Evolutionary conservation across 768 basidiomycete genomes (phyloP).

Genomic region (Pisolithus tinctorius): DNA sequence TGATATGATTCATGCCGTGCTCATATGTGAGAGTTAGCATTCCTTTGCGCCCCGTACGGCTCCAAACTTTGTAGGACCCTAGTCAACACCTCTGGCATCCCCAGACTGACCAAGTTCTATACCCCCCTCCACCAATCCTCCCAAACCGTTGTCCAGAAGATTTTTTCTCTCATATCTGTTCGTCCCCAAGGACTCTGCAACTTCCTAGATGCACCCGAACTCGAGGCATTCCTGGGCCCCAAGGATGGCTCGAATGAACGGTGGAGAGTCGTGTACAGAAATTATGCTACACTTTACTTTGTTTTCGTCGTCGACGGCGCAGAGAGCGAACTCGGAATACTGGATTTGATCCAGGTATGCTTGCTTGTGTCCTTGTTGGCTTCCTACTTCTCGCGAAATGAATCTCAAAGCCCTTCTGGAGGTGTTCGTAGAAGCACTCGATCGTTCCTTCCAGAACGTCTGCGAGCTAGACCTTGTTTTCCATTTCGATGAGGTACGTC

Average conservation of each 20-base stretch:
- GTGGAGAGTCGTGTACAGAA: slow-evolving; percentile 88
- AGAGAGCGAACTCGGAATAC: slow-evolving; percentile 93
- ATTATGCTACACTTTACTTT: slow-evolving; percentile 94
- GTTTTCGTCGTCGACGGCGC: slow-evolving; percentile 95
- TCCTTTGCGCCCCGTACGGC: slow-evolving; percentile 11
- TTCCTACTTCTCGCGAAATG: not conserved
- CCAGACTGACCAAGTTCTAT: slow-evolving; percentile 85
- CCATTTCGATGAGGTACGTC: slow-evolving; percentile 89
- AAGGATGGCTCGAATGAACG: slow-evolving; percentile 47
- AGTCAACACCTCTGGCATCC: slow-evolving; percentile 93
- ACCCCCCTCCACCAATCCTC: slow-evolving; percentile 58
- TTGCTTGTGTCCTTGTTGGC: not conserved
- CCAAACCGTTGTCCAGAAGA: slow-evolving; percentile 74
- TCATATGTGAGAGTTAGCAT: slow-evolving; percentile 57
- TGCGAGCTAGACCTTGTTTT: slow-evolving; percentile 98
- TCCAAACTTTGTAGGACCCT: slow-evolving; percentile 15
- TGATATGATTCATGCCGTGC: slow-evolving; percentile 76
- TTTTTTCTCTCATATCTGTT: slow-evolving; percentile 80
- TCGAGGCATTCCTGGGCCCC: slow-evolving; percentile 64
- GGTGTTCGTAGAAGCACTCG: slow-evolving; percentile 97
- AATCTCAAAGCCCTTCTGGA: slow-evolving; percentile 2
- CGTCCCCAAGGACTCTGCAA: slow-evolving; percentile 86
- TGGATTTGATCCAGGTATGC: slow-evolving; percentile 92
- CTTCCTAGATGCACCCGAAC: slow-evolving; percentile 90
- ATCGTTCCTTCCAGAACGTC: slow-evolving; percentile 95